These are phyloP conservation scores for Balansia obtecta DNA, from an alignment of 2,329 filamentous ascomycete species.

Conservation along the genomic window DNA sequence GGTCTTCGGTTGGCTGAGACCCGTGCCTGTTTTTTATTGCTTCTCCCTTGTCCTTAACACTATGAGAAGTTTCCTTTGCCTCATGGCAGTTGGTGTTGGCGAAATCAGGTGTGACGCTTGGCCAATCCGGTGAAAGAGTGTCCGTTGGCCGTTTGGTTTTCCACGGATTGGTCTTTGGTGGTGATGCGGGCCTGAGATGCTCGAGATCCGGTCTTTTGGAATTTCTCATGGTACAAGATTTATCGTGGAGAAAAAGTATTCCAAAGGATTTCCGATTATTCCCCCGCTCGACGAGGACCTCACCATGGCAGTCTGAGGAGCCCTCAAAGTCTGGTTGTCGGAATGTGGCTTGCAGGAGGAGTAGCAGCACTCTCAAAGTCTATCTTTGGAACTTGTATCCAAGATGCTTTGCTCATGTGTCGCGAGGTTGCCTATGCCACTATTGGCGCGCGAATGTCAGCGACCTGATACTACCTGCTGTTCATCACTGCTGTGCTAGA, in stretches of 20 bases:
- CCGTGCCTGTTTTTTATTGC: background rate
- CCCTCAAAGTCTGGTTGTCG: no score
- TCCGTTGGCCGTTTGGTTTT: slow-evolving; percentile 1
- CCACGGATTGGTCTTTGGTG: slow-evolving; percentile 23
- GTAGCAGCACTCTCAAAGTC: no score
- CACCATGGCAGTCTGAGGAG: background rate
- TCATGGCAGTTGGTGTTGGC: background rate
- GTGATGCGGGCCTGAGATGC: slow-evolving; percentile 19
- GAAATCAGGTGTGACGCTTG: slow-evolving; percentile 1
- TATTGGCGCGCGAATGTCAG: no score
- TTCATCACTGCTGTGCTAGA: no score
- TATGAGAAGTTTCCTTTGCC: background rate
- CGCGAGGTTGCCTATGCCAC: no score
- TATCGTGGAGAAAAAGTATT: slow-evolving; percentile 15
- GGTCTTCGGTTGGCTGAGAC: background rate
- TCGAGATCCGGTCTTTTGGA: background rate
- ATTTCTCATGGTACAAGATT: slow-evolving; percentile 4
- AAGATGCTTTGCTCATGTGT: no score
- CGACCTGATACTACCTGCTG: no score
- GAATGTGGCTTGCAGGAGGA: no score
- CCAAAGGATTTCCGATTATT: slow-evolving; percentile 3
- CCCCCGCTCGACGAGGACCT: slow-evolving; percentile 1
- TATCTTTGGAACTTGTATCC: no score
- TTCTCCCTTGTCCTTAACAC: background rate
- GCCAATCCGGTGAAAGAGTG: slow-evolving; percentile 1